These are phyloP conservation scores for Metschnikowia cubensis DNA, from an alignment of 805 yeast species.

Conservation along the genomic window DNA sequence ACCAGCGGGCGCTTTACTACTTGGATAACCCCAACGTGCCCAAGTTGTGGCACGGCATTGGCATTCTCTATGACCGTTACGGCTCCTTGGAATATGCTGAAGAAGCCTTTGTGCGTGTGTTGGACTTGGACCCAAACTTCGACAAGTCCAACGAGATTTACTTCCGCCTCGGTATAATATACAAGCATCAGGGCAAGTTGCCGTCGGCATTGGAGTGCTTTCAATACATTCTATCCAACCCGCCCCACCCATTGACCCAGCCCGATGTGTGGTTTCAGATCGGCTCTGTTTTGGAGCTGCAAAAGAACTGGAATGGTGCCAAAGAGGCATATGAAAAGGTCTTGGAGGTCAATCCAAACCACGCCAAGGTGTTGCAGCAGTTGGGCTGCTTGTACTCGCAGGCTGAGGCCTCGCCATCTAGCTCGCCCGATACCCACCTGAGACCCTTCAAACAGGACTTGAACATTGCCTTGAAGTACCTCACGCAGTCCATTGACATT, in stretches of 20 bases:
- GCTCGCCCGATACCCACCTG: conserved; percentile 15
- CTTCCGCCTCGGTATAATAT: conserved; percentile 92
- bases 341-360: conserved; percentile 82
- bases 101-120: conserved; percentile 94
- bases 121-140: conserved; percentile 92
- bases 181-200: conserved; percentile 89
- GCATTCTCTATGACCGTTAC: conserved; percentile 91
- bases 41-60: conserved; percentile 97
- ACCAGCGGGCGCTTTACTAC: conserved; percentile 92
- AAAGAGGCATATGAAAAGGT: conserved; percentile 95
- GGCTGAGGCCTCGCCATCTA: conserved; percentile 33
- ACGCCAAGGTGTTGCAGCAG: conserved; percentile 93
- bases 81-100: conserved; percentile 97
- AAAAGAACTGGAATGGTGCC: conserved; percentile 86
- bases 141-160: conserved; percentile 96
- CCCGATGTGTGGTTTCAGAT: conserved; percentile 99
- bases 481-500: conserved; percentile 83
- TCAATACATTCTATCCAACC: conserved; percentile 82
- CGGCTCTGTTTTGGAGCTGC: conserved; percentile 92
- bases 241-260: conserved; percentile 93
- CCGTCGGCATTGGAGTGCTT: conserved; percentile 90
- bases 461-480: conserved; percentile 74
- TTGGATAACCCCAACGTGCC: conserved; percentile 93
- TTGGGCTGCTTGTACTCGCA: conserved; percentile 91
- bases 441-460: conserved; percentile 66